Base-by-base conservation (phyloP, 305 asterid genomes). In the Fraxinus greggii region DNA sequence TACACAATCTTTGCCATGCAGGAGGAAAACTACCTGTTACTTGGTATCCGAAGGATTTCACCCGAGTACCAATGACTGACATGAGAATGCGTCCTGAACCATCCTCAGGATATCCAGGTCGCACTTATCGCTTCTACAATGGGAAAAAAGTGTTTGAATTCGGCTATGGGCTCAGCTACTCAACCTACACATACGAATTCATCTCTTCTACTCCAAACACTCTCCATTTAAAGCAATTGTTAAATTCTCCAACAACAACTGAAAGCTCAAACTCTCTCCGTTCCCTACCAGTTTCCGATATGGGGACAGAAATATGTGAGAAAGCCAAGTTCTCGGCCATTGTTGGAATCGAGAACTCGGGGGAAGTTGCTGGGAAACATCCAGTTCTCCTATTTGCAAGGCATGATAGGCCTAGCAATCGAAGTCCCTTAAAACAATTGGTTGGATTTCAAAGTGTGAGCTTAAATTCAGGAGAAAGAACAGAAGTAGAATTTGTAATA, bases 1-100 rank as follows among this genome's bases (percentile, higher is more conserved):
- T 69, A 12, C 33, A 7, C 48, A 7, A 13, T 31, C 26, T 81
- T 76, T 81, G 35, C 17, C 35, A 28, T 79, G 80, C 77, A 90
- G 91, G 93, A 7, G 93, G 93, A 48, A 90, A 88, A 78, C 78
- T 90, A 75, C 90, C 93, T 0, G 77, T 90, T 78, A 90, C 91
- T 67, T 90, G 91, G 91, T 90, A 90, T n/a, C 91, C 93, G 15
- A 87, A 88, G 83, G 85, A 80, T 4, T 90, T 86, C 88, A 24
- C 69, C 31, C 88, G 48, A 1, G 91, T 93, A 9, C 89, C 92
- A 36, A 95, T 95, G 99, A 93, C 97, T 0, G 92, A 89, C 88
- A 93, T 95, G 99, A 89, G 95, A 83, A 95, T 93, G 99, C 92
- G 99, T 79, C 89, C 99, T 3, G 91, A 93, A n/a, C 91, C 85